Evolutionary conservation across 805 yeast genomes (phyloP), one percentile per base, ranked within the genome.

Genomic region (Dipodascopsis tothii): DNA sequence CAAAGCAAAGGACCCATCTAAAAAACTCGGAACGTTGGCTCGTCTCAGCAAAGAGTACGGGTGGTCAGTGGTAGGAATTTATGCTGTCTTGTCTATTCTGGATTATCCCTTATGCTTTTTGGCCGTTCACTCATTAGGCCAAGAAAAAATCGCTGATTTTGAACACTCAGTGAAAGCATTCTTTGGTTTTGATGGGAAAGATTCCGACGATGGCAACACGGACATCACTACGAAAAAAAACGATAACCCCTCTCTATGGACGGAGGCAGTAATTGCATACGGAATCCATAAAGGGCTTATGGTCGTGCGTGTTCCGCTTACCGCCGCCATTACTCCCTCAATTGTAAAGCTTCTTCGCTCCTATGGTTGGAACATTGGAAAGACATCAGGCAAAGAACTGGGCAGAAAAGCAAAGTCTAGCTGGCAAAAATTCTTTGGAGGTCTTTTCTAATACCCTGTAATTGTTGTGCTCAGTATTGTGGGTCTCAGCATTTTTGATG

Each of bases 321-420:
- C 96, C 0, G 96, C 96, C 0, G 94, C 95, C 2, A 73, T 88
- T 9, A 87, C 96, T 0, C 98, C 98, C 4, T 60, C 77, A 1
- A 72, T 86, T 2, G 95, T 86, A 3, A 68, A 63, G 72, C 19
- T 78, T 25, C 30, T 25, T 9, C 9, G 30, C 9, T 25, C 30
- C 9, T 25, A 25, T 25, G 30, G 30, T 14, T 25, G 14, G 9
- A 9, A 25, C 11, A 25, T 25, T 25, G 30, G 30, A 9, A 25
- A 25, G 30, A 25, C 9, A 14, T 9, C 30, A 14, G 30, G 11
- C 14, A 25, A 25, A 25, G 14, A 9, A 25, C 11, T 25, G 14
- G 30, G 9, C 30, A 25, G 14, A 14, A 9, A 9, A 25, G 30
- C 14, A 25, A 25, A 25, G 30, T 9, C 30, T 25, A 9, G 30